Base-by-base conservation (phyloP, 2,329 filamentous ascomycete genomes). In the Fusarium marasasianum region DNA sequence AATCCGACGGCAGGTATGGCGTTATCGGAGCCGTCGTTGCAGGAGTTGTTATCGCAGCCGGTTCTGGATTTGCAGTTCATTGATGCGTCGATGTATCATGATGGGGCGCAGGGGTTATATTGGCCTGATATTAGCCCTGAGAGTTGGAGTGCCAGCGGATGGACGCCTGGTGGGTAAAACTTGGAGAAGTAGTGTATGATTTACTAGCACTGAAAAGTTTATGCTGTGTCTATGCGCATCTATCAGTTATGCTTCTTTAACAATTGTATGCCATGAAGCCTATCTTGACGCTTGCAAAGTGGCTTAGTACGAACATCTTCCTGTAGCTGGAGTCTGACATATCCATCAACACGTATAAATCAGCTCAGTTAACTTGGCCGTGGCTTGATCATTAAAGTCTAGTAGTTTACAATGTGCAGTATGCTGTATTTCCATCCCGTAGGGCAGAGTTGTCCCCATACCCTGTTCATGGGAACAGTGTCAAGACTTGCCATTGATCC, bases 1-100 rank as follows among this genome's bases (percentile, higher is more conserved):
- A 78, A 70, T 33, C 65, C 73, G 1, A 82, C 81, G 3, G 79
- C 81, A 0, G 81, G 80, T 0, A 82, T 83, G 81, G 80, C 81
- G 0, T 57, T 83, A 6, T 79, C 80, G 1, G 81, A 83, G 40
- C 81, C 82, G 0, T 82, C 81, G 5, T 38, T 83, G 38, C 81
- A 83, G 33, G 81, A 82, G 26, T 71, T 83, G 1, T 47, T 83
- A 12, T 78, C 78, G 0, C 81, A 83, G 67, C 79, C 81, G 0
- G 75, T 81, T 3, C 38, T 82, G 15, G 80, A 82, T 38, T 60
- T 82, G 37, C 76, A 81, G 50, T 82, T 82, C n/a, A 78, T 82
- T 8, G 80, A 82, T 68, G 77, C 77, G 2, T 74, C 71, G 1
- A 78, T 78, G 76, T 78, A 78, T 51, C 76, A 78, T 3, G 76